Evolutionary conservation across 2,329 filamentous ascomycete genomes (phyloP).

Genomic region (Clarireedia homoeocarpa): DNA sequence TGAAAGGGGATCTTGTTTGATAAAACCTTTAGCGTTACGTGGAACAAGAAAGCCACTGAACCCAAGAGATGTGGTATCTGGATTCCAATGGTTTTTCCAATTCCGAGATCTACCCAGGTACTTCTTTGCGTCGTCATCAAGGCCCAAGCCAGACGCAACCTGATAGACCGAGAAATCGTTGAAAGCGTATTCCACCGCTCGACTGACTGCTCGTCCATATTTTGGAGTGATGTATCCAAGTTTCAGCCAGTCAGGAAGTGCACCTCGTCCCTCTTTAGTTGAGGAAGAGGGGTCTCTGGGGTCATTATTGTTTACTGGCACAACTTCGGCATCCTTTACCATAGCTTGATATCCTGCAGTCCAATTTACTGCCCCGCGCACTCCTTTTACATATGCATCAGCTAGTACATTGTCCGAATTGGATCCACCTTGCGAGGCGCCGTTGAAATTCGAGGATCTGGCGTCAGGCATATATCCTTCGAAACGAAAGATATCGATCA

Average conservation of each 20-base stretch:
- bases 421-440: constrained; percentile 59
- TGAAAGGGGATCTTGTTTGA: constrained; percentile 40
- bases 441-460: constrained; percentile 61
- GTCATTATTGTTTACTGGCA: constrained; percentile 51
- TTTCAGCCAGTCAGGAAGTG: constrained; percentile 58
- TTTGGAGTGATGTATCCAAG: constrained; percentile 58
- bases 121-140: constrained; percentile 48
- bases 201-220: constrained; percentile 54
- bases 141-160: constrained; percentile 52
- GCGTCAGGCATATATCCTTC: constrained; percentile 59
- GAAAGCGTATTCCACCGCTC: constrained; percentile 58
- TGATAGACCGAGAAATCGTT: constrained; percentile 64
- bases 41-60: constrained; percentile 63
- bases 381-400: constrained; percentile 63
- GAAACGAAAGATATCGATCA: constrained; percentile 60
- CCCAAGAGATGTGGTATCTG: constrained; percentile 44
- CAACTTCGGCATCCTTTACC: constrained; percentile 57
- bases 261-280: constrained; percentile 60
- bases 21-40: constrained; percentile 38
- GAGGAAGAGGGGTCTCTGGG: constrained; percentile 44
- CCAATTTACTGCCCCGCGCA: constrained; percentile 55
- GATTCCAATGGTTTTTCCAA: constrained; percentile 67
- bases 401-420: constrained; percentile 66
- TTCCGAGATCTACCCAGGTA: constrained; percentile 59
- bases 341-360: constrained; percentile 51